Conservation (phyloP, 108 stramenopile species). For the Nannochloropsis gaditana region DNA sequence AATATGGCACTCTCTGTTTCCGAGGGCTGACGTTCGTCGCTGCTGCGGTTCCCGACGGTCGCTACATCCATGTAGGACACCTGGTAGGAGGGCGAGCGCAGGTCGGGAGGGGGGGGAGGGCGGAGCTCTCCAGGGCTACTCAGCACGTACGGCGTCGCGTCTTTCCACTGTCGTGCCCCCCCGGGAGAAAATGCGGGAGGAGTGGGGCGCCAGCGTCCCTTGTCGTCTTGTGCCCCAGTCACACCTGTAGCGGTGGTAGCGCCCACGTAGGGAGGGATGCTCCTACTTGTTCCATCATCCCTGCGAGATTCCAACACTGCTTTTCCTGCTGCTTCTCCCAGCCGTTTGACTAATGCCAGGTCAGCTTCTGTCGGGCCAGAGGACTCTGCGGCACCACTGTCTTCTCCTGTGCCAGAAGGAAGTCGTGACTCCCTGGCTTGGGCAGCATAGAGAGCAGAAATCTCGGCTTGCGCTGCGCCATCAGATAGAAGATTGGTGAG, state of each 20-base stretch:
- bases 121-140: not conserved
- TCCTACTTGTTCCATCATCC: not conserved
- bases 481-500: not conserved
- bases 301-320: not conserved
- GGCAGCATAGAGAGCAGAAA: not conserved
- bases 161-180: not conserved
- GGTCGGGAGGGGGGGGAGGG: not conserved
- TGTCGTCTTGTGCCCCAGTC: not conserved
- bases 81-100: not conserved
- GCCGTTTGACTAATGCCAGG: not conserved
- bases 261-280: not conserved
- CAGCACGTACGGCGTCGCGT: not conserved
- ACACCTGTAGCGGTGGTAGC: not conserved
- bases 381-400: not conserved
- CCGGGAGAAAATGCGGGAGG: not conserved
- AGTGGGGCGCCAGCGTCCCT: not conserved
- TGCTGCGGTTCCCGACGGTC: not conserved
- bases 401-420: not conserved
- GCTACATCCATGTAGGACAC: not conserved
- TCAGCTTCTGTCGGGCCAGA: not conserved
- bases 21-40: not conserved
- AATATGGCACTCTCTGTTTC: not conserved
- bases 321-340: not conserved
- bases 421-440: not conserved
- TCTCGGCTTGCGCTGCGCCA: not conserved